A percentile compares a stretch with the other conserved stretches of the same genome.
Evolutionary conservation across 2,329 filamentous ascomycete genomes (phyloP).

Genomic region (Akanthomyces uredinophilus): DNA sequence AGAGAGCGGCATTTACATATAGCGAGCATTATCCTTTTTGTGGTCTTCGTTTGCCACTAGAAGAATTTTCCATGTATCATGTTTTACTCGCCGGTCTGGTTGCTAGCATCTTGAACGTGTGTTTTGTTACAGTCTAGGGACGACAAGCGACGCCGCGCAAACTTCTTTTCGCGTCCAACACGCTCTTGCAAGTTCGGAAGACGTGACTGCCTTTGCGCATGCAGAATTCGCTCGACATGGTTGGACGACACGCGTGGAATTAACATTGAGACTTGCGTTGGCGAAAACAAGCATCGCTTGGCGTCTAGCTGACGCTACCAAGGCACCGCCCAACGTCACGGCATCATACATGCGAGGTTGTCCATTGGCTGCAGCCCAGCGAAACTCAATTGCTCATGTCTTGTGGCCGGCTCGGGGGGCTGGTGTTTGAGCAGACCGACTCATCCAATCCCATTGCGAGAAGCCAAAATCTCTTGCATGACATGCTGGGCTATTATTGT

Average conservation of each 20-base stretch:
- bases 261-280: background rate
- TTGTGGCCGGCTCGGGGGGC: background rate
- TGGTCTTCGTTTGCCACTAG: constrained; percentile 19
- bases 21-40: constrained; percentile 32
- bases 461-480: background rate
- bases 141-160: background rate
- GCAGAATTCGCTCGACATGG: background rate
- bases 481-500: background rate
- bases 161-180: background rate
- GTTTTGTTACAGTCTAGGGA: background rate
- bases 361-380: background rate
- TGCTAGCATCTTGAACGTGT: background rate
- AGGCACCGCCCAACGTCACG: background rate
- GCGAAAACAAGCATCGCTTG: background rate
- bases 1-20: constrained; percentile 25
- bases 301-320: background rate
- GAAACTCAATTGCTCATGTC: background rate
- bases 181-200: background rate
- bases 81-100: background rate
- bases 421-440: background rate
- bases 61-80: constrained; percentile 14
- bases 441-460: background rate
- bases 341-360: constrained; percentile 1
- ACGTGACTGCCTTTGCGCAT: background rate
- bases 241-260: background rate